Conservation (phyloP, 352 stramenopile species). For the Pythium utonaiense region DNA sequence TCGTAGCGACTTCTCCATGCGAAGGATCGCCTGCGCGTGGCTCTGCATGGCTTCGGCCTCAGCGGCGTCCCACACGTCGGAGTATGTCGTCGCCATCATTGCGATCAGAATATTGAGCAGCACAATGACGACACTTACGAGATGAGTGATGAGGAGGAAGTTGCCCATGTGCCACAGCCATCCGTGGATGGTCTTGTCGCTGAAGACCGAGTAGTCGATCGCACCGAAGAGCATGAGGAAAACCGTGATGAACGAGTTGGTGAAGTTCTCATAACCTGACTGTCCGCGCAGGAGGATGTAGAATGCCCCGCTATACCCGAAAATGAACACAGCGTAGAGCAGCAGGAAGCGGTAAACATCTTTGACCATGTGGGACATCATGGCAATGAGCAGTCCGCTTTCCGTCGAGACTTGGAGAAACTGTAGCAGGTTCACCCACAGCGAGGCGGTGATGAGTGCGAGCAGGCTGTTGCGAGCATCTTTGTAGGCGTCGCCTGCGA, state of each 20-base stretch:
- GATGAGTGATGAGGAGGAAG: slow-evolving; percentile 48
- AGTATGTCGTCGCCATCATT: slow-evolving; percentile 72
- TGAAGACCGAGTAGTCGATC: slow-evolving; percentile 44
- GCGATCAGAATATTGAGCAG: slow-evolving; percentile 69
- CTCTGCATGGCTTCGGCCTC: slow-evolving; percentile 52
- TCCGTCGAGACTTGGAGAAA: slow-evolving; percentile 62
- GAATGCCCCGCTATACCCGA: slow-evolving; percentile 68
- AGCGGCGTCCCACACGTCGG: slow-evolving; percentile 51
- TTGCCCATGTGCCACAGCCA: slow-evolving; percentile 52
- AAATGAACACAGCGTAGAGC: slow-evolving; percentile 68
- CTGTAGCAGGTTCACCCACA: slow-evolving; percentile 70
- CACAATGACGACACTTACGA: slow-evolving; percentile 53
- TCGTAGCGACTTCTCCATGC: slow-evolving; percentile 52
- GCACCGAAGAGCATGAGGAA: slow-evolving; percentile 75
- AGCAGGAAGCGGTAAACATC: slow-evolving; percentile 69
- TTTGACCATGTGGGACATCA: slow-evolving; percentile 74
- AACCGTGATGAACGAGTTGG: slow-evolving; percentile 62
- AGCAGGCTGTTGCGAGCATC: slow-evolving; percentile 45
- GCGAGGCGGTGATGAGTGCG: slow-evolving; percentile 50
- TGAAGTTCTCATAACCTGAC: slow-evolving; percentile 53
- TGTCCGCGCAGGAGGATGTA: slow-evolving; percentile 62
- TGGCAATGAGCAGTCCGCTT: slow-evolving; percentile 63
- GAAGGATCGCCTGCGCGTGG: slow-evolving; percentile 47
- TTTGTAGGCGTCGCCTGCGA: slow-evolving; percentile 23
- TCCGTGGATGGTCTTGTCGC: slow-evolving; percentile 27